Evolutionary conservation across 2,329 filamentous ascomycete species (phyloP).

Genomic region (Aureobasidium sp.): DNA sequence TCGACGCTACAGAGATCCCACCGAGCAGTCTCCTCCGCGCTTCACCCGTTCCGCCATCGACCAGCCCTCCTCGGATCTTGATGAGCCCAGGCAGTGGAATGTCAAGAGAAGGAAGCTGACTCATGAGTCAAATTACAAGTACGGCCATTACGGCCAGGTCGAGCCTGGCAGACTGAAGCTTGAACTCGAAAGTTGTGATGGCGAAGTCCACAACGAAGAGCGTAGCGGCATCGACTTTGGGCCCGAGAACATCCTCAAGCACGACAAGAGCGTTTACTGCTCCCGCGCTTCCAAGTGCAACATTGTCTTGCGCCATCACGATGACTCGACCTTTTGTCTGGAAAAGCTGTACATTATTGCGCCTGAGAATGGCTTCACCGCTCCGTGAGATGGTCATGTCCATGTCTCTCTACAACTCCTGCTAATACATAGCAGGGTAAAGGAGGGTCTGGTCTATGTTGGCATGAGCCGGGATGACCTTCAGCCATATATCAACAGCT

Average conservation of each 20-base stretch:
- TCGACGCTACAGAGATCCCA: constrained; percentile 9
- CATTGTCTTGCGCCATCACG: constrained; percentile 72
- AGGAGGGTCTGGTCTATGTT: constrained; percentile 87
- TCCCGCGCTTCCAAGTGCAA: constrained; percentile 84
- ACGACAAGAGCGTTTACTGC: constrained; percentile 80
- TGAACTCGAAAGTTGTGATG: constrained; percentile 86
- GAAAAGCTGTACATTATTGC: constrained; percentile 84
- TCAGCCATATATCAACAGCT: constrained; percentile 47
- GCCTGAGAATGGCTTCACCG: constrained; percentile 70
- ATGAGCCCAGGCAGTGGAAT: constrained; percentile 13
- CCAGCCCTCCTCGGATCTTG: constrained; percentile 13
- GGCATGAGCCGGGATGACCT: constrained; percentile 76
- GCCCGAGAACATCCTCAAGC: constrained; percentile 72
- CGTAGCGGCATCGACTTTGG: constrained; percentile 45
- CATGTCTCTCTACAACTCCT: not conserved
- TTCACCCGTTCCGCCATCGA: constrained; percentile 8
- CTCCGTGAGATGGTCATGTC: constrained; percentile 59
- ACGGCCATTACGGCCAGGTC: constrained; percentile 81
- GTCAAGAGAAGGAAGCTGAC: constrained; percentile 34
- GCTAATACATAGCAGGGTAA: constrained; percentile 51
- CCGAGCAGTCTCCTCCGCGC: constrained; percentile 2
- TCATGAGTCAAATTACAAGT: constrained; percentile 48
- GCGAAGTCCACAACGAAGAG: constrained; percentile 54
- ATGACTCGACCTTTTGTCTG: constrained; percentile 69
- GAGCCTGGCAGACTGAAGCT: constrained; percentile 72